Base-by-base conservation (phyloP, 2,329 filamentous ascomycete genomes). In the Aspergillus sp. region DNA sequence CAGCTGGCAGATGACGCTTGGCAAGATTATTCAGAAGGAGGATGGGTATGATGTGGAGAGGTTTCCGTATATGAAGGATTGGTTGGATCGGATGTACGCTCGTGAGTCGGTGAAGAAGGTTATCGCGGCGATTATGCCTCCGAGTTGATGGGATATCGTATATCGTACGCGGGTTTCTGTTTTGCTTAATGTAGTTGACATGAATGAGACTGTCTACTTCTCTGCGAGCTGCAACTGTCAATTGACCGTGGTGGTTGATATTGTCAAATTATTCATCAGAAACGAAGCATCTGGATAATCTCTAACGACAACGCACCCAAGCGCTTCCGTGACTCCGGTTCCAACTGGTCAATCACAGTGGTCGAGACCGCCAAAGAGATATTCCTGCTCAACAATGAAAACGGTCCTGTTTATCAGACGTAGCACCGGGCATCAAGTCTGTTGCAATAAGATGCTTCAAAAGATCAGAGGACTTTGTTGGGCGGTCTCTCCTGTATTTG, bases 1-100 rank as follows among this genome's bases (percentile, higher is more conserved):
- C 23, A 52, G 68, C 5, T 78, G 72, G 72, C 54, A 65, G 29
- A 23, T 42, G 1, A 49, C n/a, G 10, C 13, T 55, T 17, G 19
- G 44, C 1, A 40, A 25, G 25, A 19, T 52, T 17, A 55, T 55
- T 20, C 23, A 47, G 7, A 25, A 20, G 4, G 56, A 56, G 2
- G 50, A 54, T 13, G 55, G 49, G 2, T 57, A 49, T 17, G 3
- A 52, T 16, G 21, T 19, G 17, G 45, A 52, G 14, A 49, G 49
- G 19, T 57, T 50, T 32, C 55, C 55, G 14, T 20, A 47, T 38
- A 45, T 25, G 16, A 55, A 55, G 29, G 51, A 60, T 4, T 62
- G 61, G 60, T 42, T 58, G 32, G 49, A 54, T 19, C 53, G 55
- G 9, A 55, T 62, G 45, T 50, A 44, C 9, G 41, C 60, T 9